Evolutionary conservation across 1,139 yeast genomes (phyloP), one percentile per base, ranked within the genome.

Genomic region (Candida dubliniensis): DNA sequence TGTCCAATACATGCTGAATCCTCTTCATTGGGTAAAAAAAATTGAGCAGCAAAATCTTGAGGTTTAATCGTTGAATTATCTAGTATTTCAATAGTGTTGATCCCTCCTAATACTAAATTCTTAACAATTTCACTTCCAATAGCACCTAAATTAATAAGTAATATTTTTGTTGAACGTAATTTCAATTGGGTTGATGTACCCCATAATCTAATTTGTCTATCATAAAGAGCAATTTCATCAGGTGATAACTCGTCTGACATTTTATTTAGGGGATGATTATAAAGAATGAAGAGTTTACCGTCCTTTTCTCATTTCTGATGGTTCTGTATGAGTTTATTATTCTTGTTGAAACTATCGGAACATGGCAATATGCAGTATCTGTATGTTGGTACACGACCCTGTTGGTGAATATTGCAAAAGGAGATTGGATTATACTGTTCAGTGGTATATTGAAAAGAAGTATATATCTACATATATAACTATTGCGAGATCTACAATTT

Each of bases 201-300:
- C 99, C 99, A 93, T 32, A 93, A 74, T 52, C 99, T 70, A 55
- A 93, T 91, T 63, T 93, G 99, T 48, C 99, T 79, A 64, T 93
- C 99, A 61, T 93, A 93, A 26, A 91, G 72, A 1, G 96, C 96
- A 45, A 91, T 82, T 63, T 91, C 98, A 57, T 90, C 97, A 8
- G 32, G 14, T 30, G 32, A 30, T 30, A 30, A 30, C n/a, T 13
- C 14, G 6, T 30, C 32, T n/a, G 32, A n/a, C 32, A 30, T 30
- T 12, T 7, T 29, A 13, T 8, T 29, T 5, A 8, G 12, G 31
- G 9, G 12, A 14, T n/a, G 10, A 10, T 27, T 27, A n/a, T n/a
- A n/a, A n/a, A n/a, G 30, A 27, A 27, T 27, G 14, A 30, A 30
- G 14, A 30, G 14, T 8, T 8, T 30, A n/a, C 13, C n/a, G 5